Percentiles rank a stretch among this genome's conserved stretches.
Evolutionary conservation across 2,329 filamentous ascomycete species (phyloP).

Genomic region (Aotearoamyces nothofagi): DNA sequence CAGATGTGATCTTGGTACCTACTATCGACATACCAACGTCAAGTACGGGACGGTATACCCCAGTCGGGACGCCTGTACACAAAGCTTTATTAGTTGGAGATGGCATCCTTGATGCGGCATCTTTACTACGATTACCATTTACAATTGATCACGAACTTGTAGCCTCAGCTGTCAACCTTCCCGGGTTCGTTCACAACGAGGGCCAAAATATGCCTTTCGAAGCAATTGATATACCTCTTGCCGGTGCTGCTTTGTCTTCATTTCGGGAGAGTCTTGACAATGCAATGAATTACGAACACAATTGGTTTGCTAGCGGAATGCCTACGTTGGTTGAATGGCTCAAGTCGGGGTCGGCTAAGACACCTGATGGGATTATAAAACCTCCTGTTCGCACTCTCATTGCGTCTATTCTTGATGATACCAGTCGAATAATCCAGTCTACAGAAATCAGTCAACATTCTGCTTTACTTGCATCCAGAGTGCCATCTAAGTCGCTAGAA

Average conservation of each 20-base stretch:
- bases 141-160: conserved; percentile 23
- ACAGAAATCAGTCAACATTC: conserved; percentile 25
- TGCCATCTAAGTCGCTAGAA: conserved; percentile 17
- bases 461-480: conserved; percentile 17
- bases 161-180: conserved; percentile 42
- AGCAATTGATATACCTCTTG: conserved; percentile 48
- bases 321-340: conserved; percentile 53
- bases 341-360: conserved; percentile 25
- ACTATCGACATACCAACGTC: conserved; percentile 54
- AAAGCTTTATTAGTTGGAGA: conserved; percentile 60
- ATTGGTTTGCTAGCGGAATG: conserved; percentile 61
- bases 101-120: conserved; percentile 53
- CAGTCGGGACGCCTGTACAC: conserved; percentile 71
- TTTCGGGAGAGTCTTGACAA: conserved; percentile 58
- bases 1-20: conserved; percentile 63
- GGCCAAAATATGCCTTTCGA: conserved; percentile 27
- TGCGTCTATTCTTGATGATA: conserved; percentile 44
- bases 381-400: conserved; percentile 52
- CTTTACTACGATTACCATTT: conserved; percentile 21
- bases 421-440: conserved; percentile 32
- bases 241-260: conserved; percentile 43
- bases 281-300: conserved; percentile 54
- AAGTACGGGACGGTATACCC: conserved; percentile 45
- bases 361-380: conserved; percentile 36
- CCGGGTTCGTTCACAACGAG: conserved; percentile 24